Evolutionary conservation across 2,329 filamentous ascomycete genomes (phyloP), one percentile per base, ranked within the genome.

Genomic region (Fusarium marasasianum): DNA sequence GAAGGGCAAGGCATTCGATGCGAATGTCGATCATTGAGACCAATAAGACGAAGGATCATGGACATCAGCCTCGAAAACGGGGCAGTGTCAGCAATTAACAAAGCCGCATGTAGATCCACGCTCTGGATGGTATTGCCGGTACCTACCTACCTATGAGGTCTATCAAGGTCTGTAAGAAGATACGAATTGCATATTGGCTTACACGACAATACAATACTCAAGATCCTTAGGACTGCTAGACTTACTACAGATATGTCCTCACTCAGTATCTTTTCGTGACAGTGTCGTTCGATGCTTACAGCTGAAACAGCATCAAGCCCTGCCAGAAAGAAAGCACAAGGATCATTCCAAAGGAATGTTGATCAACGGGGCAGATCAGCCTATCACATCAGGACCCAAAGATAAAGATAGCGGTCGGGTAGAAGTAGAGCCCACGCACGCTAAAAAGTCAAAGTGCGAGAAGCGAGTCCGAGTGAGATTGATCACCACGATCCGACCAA

Each of bases 21-120:
- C 63, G 62, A 60, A 31, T 31, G 44, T 51, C 50, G 62, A 44
- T 37, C 55, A 47, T 41, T 29, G 29, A 66, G 55, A 31, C 62
- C 35, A 66, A 67, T 38, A 31, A 37, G 51, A 31, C 24, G 41
- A 18, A 50, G 50, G 50, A 50, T 66, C 24, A 41, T 38, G 24
- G 22, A 15, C 60, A 66, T 66, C 54, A 71, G 71, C 67, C 71
- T 69, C 67, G 18, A 41, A 45, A 57, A 74, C 12, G 63, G 54
- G 71, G 55, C 71, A 41, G 71, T 74, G 71, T 69, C 63, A 73
- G 63, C 67, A 63, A 29, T 33, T 33, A 29, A 55, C 41, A 24
- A 60, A 43, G 43, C 62, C 44, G 31, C 53, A 24, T 40, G 56
- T 22, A 62, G 43, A 66, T 66, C 43, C 41, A n/a, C 31, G 40